Percentiles rank a stretch among this genome's conserved stretches.
Evolutionary conservation across 306 rosid species (phyloP).

Genomic region (Pyrus communis): DNA sequence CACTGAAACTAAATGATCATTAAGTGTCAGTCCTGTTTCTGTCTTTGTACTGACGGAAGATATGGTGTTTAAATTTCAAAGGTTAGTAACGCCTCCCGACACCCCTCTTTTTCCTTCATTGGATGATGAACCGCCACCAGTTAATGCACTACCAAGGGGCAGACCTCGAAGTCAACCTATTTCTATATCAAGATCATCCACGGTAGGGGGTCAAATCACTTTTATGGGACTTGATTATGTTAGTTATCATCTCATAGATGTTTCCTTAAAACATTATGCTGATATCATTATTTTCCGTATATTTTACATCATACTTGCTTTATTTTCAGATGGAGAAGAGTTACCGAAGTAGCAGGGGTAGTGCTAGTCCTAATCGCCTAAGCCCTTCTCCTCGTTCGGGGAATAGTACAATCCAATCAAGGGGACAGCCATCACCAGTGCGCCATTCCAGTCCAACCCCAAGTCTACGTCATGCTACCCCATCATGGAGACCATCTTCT

Average conservation of each 20-base stretch:
- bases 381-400: slow-evolving; percentile 79
- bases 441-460: slow-evolving; percentile 71
- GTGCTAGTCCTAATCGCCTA: slow-evolving; percentile 78
- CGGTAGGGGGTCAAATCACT: slow-evolving; percentile 38
- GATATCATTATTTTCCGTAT: slow-evolving; percentile 9
- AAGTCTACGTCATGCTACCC: slow-evolving; percentile 40
- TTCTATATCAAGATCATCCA: slow-evolving; percentile 77
- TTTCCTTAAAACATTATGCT: slow-evolving; percentile 5
- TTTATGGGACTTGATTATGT: slow-evolving; percentile 15
- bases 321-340: slow-evolving; percentile 74
- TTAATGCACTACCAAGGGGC: slow-evolving; percentile 47
- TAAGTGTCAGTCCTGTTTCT: neutral
- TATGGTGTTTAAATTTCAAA: slow-evolving; percentile 21
- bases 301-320: neutral
- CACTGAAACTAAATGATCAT: neutral
- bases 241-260: neutral
- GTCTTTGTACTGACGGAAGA: slow-evolving; percentile 17
- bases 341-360: slow-evolving; percentile 73
- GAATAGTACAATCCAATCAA: slow-evolving; percentile 45
- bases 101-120: slow-evolving; percentile 80
- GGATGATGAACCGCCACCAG: slow-evolving; percentile 54
- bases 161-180: slow-evolving; percentile 81
- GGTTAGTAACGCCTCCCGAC: slow-evolving; percentile 85
- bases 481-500: slow-evolving; percentile 59
- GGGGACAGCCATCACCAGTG: slow-evolving; percentile 58